Conservation (phyloP, 208 protist genomes). For the Acanthamoeba culbertsoni region DNA sequence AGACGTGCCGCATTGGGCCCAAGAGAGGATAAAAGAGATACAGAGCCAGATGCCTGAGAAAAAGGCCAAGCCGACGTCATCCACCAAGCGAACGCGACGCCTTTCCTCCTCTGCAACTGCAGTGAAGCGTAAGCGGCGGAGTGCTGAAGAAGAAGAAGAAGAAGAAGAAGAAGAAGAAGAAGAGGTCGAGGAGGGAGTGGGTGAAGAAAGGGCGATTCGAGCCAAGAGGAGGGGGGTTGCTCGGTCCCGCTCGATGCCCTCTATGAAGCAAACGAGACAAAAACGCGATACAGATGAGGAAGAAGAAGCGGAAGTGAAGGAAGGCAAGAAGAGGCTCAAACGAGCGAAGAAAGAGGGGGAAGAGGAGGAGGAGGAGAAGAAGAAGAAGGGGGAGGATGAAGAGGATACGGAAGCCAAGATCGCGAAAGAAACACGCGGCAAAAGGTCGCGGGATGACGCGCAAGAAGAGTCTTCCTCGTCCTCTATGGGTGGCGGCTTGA, state of each 20-base stretch:
- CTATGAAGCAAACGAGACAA: no score
- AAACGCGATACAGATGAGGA: not conserved
- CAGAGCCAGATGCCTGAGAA: not conserved
- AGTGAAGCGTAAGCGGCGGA: not conserved
- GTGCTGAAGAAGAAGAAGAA: not conserved
- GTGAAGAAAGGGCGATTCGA: no score
- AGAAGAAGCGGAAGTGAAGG: not conserved
- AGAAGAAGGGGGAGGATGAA: not conserved
- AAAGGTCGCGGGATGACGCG: not conserved
- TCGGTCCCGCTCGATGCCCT: no score
- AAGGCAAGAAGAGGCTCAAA: not conserved
- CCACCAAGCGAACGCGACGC: not conserved
- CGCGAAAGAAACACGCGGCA: not conserved
- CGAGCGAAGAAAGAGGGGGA: not conserved
- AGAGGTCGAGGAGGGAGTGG: no score
- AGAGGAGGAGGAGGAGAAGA: not conserved
- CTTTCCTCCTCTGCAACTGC: not conserved
- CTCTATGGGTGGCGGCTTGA: no score
- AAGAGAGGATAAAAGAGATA: not conserved
- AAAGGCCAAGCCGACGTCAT: not conserved
- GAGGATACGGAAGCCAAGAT: not conserved
- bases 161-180: not conserved
- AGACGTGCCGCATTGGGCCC: not conserved
- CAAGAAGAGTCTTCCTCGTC: no score
- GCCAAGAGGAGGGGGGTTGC: no score